A percentile compares a stretch with the other conserved stretches of the same genome.
Conservation (phyloP, 2,329 filamentous ascomycete genomes). For the Rhynchosporium agropyri region DNA sequence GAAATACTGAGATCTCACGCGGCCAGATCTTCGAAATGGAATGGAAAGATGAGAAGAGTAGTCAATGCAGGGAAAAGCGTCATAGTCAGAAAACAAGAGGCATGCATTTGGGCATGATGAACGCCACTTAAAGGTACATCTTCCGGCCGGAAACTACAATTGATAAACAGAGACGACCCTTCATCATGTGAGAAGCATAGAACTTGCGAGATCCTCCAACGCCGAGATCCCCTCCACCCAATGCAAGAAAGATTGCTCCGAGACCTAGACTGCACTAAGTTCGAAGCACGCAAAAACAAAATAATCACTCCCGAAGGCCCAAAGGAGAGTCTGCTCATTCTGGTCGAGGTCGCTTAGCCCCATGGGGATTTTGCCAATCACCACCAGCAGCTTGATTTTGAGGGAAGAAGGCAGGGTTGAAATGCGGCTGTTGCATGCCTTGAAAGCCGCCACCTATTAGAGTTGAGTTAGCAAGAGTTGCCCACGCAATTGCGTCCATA, state of each 20-base stretch:
- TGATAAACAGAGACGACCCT: constrained; percentile 15
- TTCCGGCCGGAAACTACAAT: constrained; percentile 12
- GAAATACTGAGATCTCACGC: background rate
- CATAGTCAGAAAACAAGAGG: constrained; percentile 13
- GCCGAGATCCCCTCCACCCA: constrained; percentile 28
- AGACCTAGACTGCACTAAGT: constrained; percentile 16
- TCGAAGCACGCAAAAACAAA: constrained; percentile 1
- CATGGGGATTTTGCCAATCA: constrained; percentile 79
- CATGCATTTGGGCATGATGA: constrained; percentile 14
- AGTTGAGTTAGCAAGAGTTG: constrained; percentile 2
- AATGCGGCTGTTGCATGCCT: constrained; percentile 67
- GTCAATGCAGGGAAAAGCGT: constrained; percentile 1
- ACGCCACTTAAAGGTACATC: constrained; percentile 20
- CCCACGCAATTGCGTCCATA: background rate
- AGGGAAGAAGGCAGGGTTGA: constrained; percentile 74
- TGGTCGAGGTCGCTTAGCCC: constrained; percentile 76
- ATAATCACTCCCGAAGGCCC: background rate
- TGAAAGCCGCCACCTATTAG: constrained; percentile 61
- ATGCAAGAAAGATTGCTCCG: constrained; percentile 25
- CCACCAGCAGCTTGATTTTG: constrained; percentile 50
- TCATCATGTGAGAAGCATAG: constrained; percentile 1
- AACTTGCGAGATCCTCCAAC: constrained; percentile 23
- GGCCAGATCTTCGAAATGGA: too few relatives aligned
- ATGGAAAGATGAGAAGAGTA: background rate
- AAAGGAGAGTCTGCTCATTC: constrained; percentile 47